Base-by-base conservation (phyloP, 2,329 filamentous ascomycete genomes). In the Colletotrichum spaethianum region DNA sequence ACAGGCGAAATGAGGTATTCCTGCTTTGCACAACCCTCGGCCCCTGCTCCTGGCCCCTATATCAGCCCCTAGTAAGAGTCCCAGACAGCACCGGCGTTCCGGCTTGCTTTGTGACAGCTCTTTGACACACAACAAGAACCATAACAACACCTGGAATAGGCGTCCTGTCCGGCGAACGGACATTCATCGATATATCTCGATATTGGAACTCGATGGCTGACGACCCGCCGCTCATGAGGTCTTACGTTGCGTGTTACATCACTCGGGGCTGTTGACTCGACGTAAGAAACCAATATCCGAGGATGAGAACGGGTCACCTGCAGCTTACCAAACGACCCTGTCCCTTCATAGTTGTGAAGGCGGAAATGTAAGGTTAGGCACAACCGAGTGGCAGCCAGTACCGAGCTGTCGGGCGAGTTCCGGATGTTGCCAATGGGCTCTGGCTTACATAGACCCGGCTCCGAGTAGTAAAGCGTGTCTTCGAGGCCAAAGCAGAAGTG, bases 351-450 rank as follows among this genome's bases (percentile, higher is more conserved):
- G n/a, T n/a, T n/a, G n/a, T n/a, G n/a, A n/a, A n/a, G n/a, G n/a
- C n/a, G n/a, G 57, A 44, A 33, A 42, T 56, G 67, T 50, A 55
- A 65, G 50, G 59, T 31, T 36, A 38, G 53, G 60, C 52, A 60
- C 63, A 16, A 8, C 33, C 18, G 42, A 61, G n/a, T 26, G 46
- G 57, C 40, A 36, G 36, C 62, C 63, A 42, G 56, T 71, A 57
- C 69, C 64, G 28, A 72, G 59, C 44, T 63, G 65, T 72, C 64
- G 69, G 69, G 69, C 59, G 69, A 60, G 69, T 72, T 72, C 69
- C 69, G 69, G 68, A 56, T 52, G 40, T 59, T 60, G 52, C 36
- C 42, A 42, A 63, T 36, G 33, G 20, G 9, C 23, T 23, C 26
- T 23, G 33, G 64, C 64, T 63, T 26, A 53, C 36, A 28, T 52